Evolutionary conservation across 495 filamentous ascomycete genomes (phyloP), one percentile per base, ranked within the genome.

Genomic region (Trichoderma parareesei): DNA sequence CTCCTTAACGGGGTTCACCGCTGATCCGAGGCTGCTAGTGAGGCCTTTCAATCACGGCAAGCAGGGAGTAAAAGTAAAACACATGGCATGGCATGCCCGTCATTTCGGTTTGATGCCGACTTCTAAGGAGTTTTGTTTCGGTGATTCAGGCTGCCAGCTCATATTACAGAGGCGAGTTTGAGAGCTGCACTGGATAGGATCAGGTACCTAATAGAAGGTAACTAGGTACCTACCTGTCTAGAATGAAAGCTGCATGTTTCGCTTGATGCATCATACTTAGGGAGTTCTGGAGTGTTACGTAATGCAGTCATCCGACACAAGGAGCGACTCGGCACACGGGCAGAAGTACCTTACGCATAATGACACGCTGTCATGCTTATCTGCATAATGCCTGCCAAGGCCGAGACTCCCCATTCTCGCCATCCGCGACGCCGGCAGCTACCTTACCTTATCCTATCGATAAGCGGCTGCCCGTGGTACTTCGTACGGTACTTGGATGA

Each of bases 1-100:
- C 53, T 57, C 53, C 53, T 57, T 57, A 57, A 57, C 53, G 53
- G 53, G 53, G 53, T n/a, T 57, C 53, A 33, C 53, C 53, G 48
- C 18, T 55, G 20, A 55, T 55, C 20, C 20, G 48, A 55, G 20
- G 48, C 48, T 55, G 48, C 20, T 20, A 55, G 48, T 33, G 53
- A 57, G 53, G 33, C 53, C 53, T 57, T 27, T 35, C 9, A 57
- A 57, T 37, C 53, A 57, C 53, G 11, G 27, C 27, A 5, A n/a
- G 14, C 5, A 27, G 27, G 27, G 27, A 27, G 27, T 27, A 27
- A 27, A 27, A 27, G 27, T 27, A 27, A 11, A 16, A 55, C 1
- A 18, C 48, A 55, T 16, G 53, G 53, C 53, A 9, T 27, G 8
- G 16, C 16, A 6, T 8, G 3, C 20, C 7, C 53, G 27, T 57